A percentile compares a stretch with the other conserved stretches of the same genome.
Evolutionary conservation across 2,329 filamentous ascomycete species (phyloP).

Genomic region (Hymenoscyphus repandus): DNA sequence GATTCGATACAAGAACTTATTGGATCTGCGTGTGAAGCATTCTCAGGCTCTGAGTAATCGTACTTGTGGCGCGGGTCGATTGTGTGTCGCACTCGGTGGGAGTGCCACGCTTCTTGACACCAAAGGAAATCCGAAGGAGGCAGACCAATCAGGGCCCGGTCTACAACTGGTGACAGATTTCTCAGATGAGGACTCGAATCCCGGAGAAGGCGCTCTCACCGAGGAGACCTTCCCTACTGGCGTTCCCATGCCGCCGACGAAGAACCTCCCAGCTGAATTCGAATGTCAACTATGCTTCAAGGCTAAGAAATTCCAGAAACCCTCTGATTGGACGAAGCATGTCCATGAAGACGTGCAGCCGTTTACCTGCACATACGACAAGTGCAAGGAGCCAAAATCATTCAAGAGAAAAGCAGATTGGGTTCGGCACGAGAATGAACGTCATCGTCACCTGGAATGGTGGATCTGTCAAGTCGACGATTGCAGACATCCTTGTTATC

Average conservation of each 20-base stretch:
- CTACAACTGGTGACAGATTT: conserved; percentile 52
- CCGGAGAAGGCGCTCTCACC: conserved; percentile 62
- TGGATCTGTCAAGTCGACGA: conserved; percentile 81
- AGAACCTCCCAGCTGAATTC: conserved; percentile 74
- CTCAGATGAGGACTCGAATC: conserved; percentile 62
- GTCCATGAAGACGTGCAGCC: conserved; percentile 91
- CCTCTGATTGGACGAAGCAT: conserved; percentile 95
- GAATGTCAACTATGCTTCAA: conserved; percentile 87
- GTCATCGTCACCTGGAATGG: conserved; percentile 84
- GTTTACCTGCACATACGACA: conserved; percentile 85
- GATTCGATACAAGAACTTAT: conserved; percentile 70
- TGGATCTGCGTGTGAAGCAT: conserved; percentile 68
- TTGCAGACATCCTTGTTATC: conserved; percentile 76
- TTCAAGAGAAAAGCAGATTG: conserved; percentile 96
- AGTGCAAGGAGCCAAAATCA: conserved; percentile 78
- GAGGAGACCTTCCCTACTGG: conserved; percentile 72
- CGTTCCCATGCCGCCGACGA: conserved; percentile 76
- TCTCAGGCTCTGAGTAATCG: conserved; percentile 49
- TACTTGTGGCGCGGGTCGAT: conserved; percentile 54
- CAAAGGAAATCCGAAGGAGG: conserved; percentile 52
- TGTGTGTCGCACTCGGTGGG: conserved; percentile 66
- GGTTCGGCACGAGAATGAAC: conserved; percentile 91
- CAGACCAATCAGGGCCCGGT: conserved; percentile 49
- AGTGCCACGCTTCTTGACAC: conserved; percentile 55
- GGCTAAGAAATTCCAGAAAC: conserved; percentile 80